Evolutionary conservation across 768 basidiomycete genomes (phyloP).

Genomic region (Hygrocybe punicea): DNA sequence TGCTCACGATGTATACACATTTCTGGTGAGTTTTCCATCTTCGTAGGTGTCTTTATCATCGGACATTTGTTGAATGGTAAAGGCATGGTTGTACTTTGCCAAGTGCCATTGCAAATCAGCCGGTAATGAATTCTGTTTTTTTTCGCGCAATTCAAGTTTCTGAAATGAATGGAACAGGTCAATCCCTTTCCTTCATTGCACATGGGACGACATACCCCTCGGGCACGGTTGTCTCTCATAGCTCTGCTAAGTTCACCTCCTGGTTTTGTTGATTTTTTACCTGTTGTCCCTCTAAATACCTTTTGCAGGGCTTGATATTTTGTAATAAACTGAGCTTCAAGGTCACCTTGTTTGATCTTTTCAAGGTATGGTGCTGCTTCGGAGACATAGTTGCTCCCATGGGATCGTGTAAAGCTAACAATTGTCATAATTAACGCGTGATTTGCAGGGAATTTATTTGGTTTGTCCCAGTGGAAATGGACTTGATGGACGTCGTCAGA

Average conservation of each 20-base stretch:
- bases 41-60: slow-evolving; percentile 17
- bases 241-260: background rate
- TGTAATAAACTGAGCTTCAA: background rate
- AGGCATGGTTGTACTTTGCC: slow-evolving; percentile 13
- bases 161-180: slow-evolving; percentile 4
- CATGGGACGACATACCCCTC: background rate
- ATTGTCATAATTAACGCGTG: background rate
- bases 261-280: background rate
- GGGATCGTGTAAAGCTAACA: background rate
- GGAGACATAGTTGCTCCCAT: background rate
- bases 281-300: background rate
- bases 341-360: background rate
- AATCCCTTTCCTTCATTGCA: background rate
- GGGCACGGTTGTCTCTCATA: background rate
- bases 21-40: background rate
- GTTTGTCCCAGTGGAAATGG: background rate
- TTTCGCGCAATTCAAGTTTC: slow-evolving; percentile 11
- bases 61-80: slow-evolving; percentile 13
- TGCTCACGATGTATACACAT: background rate
- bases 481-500: background rate
- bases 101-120: background rate
- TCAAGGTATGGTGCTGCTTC: background rate
- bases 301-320: background rate
- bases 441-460: background rate
- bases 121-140: slow-evolving; percentile 5